Evolutionary conservation across 1,284 basidiomycete genomes (phyloP), one percentile per base, ranked within the genome.

Genomic region (Heliocybe sulcata): DNA sequence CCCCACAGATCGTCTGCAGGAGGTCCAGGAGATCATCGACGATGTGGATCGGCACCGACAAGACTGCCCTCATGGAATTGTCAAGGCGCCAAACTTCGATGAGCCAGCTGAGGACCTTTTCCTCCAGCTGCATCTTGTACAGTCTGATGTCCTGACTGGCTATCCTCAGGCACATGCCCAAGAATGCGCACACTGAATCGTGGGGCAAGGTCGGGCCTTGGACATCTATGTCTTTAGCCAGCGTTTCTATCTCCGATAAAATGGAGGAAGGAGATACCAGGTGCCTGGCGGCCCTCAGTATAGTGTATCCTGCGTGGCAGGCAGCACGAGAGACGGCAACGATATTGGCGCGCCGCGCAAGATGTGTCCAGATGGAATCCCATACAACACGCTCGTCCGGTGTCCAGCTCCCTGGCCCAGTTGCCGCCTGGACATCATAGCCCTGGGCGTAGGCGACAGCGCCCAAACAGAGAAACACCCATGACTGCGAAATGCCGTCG

Each of bases 111-210:
- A 94, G 65, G 0, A 91, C 84, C 64, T 92, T 91, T 62, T 93
- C 90, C 64, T 92, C 89, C 14, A 96, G 72, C 33, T 85, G 83
- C 75, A 90, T 81, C 2, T 85, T 79, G 66, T 92, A 92, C 8
- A 96, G 70, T 19, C 86, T 79, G 47, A 88, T 85, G 63, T 97
- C 92, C 60, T 87, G 83, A 55, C 80, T 83, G 0, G 90, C 83
- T 16, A 88, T 70, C 22, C 73, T 76, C 29, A 96, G 72, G 55
- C 82, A 85, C 22, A 79, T 72, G 14, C 79, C 71, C 47, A 98
- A 74, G 65, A 98, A 90, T 51, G 76, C 72, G 72, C 93, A 95
- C 23, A 94, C 89, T 0, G 94, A 83, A 63, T 98, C 95, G 61
- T 80, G 87, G 0, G 92, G 90, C 60, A 81, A 85, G 1, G 83